These are phyloP conservation scores for Suaeda aralocaspica DNA, from an alignment of 148 eudicot genomes.

Conservation along the genomic window DNA sequence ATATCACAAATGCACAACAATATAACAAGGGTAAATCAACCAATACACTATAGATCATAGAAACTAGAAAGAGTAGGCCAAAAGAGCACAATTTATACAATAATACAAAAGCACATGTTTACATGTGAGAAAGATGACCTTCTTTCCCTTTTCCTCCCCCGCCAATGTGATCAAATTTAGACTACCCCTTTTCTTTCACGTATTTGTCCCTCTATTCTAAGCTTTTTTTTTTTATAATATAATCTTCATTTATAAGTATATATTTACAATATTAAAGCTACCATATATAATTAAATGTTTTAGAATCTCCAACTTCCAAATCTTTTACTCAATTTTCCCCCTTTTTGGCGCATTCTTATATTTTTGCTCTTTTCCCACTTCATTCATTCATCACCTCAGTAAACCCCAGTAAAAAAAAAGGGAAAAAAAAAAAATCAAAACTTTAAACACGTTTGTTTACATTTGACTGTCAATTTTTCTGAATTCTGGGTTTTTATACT, in stretches of 20 bases:
- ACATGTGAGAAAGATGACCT: background rate
- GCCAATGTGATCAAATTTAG: background rate
- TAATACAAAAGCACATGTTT: background rate
- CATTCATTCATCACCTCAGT: background rate
- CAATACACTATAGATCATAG: too few species aligned
- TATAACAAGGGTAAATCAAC: too few species aligned
- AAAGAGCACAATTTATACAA: too few species aligned
- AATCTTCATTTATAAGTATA: too few species aligned
- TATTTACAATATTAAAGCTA: background rate
- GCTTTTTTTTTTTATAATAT: background rate
- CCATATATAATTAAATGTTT: constrained; percentile 9
- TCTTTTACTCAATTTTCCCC: background rate
- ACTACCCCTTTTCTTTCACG: background rate
- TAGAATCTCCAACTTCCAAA: background rate
- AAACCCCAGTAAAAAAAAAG: background rate
- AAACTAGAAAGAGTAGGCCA: background rate
- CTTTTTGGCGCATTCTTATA: background rate
- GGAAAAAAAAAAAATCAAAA: too few species aligned
- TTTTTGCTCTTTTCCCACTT: constrained; percentile 21
- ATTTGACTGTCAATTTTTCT: background rate
- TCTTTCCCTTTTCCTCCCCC: background rate
- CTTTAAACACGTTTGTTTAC: background rate
- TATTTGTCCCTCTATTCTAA: background rate
- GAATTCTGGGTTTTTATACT: constrained; percentile 4
- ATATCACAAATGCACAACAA: too few species aligned